These are phyloP conservation scores for Aurinia saxatilis DNA, from an alignment of 345 rosid species.

Conservation along the genomic window DNA sequence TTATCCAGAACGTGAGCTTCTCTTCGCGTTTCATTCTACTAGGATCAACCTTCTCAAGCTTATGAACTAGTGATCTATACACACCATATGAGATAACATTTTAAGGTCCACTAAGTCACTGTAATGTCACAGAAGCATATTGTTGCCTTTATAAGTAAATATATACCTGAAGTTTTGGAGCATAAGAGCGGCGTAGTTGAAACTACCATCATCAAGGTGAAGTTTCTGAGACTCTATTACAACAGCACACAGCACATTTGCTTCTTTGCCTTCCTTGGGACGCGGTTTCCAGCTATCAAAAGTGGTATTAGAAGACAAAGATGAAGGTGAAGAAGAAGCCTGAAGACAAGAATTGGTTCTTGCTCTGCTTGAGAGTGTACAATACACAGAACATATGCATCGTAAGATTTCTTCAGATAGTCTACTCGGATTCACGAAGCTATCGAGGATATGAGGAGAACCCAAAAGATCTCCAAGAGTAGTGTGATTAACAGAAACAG, in stretches of 20 bases:
- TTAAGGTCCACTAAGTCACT: background rate
- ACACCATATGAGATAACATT: background rate
- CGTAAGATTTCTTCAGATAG: slow-evolving; percentile 68
- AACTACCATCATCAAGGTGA: slow-evolving; percentile 47
- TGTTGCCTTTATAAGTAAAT: background rate
- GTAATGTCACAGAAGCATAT: background rate
- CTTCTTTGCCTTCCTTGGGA: slow-evolving; percentile 32
- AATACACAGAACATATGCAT: slow-evolving; percentile 78
- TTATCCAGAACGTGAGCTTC: slow-evolving; percentile 89
- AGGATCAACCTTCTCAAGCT: slow-evolving; percentile 72
- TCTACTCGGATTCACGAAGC: slow-evolving; percentile 42
- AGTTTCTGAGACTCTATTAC: slow-evolving; percentile 50
- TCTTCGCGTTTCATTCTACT: slow-evolving; percentile 77
- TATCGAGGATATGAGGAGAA: slow-evolving; percentile 26
- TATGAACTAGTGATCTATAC: slow-evolving; percentile 58
- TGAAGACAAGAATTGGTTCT: slow-evolving; percentile 25
- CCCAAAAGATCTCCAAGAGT: slow-evolving; percentile 78
- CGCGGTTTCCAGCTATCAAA: slow-evolving; percentile 46
- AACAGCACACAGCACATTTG: slow-evolving; percentile 29
- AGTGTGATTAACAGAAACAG: slow-evolving; percentile 44
- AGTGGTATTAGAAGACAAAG: slow-evolving; percentile 60
- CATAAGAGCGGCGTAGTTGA: slow-evolving; percentile 51
- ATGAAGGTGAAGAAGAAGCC: slow-evolving; percentile 47
- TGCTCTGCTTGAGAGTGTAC: slow-evolving; percentile 38
- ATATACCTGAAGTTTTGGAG: slow-evolving; percentile 71